phyloP scores from a whole-genome alignment of 2,329 filamentous ascomycete species.

The Trichophaea hybrida region DNA sequence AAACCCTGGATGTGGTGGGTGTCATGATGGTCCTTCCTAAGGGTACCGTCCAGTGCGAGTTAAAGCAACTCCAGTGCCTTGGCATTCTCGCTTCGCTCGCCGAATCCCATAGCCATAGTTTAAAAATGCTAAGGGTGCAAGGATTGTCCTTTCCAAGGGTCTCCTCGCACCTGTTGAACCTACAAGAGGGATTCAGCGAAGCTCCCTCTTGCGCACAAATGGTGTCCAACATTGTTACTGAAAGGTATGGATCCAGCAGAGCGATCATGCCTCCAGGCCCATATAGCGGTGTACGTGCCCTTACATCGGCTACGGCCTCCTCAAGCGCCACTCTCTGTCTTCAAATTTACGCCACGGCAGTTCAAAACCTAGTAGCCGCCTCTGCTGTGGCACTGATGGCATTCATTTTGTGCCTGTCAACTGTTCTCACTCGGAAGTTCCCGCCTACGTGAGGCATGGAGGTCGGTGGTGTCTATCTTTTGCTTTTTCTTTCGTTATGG shows the following conservation, averaged over 20 bases:
- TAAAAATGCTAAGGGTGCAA: background rate
- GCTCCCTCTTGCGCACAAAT: constrained; percentile 2
- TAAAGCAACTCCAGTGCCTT: constrained; percentile 8
- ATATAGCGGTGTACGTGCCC: too few relatives aligned
- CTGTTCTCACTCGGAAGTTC: too few relatives aligned
- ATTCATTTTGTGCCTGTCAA: too few relatives aligned
- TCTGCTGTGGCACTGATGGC: too few relatives aligned
- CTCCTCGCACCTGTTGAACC: background rate
- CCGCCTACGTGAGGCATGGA: too few relatives aligned
- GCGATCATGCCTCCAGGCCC: background rate
- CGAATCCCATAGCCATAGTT: constrained; percentile 6
- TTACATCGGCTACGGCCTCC: too few relatives aligned
- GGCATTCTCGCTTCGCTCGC: constrained; percentile 4
- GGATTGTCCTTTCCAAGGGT: background rate
- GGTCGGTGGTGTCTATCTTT: too few relatives aligned
- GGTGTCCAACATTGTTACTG: constrained; percentile 2
- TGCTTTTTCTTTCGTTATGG: too few relatives aligned
- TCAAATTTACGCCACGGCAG: too few relatives aligned
- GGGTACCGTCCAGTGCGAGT: background rate
- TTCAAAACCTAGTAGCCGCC: too few relatives aligned
- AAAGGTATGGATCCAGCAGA: background rate
- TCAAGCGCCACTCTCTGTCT: too few relatives aligned
- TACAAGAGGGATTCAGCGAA: background rate
- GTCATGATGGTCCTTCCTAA: constrained; percentile 5
- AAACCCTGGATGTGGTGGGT: too few relatives aligned